Percentiles rank a stretch among this genome's conserved stretches.
Evolutionary conservation across 192 early-diverging fungal species (phyloP).

Genomic region (Dimargaris cristalligena): DNA sequence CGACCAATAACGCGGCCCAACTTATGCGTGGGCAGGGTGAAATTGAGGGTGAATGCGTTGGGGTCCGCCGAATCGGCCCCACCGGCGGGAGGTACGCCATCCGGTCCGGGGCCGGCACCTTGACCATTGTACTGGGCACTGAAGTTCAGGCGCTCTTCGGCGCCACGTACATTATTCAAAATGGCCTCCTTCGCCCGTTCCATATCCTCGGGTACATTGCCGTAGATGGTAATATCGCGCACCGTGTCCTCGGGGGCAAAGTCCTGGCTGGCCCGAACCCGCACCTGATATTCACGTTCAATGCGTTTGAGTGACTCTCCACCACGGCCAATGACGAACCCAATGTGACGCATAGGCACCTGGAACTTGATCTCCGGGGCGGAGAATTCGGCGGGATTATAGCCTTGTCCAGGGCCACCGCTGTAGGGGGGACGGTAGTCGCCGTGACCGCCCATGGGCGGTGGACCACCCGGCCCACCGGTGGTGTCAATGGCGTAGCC

Average conservation of each 20-base stretch:
- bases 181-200: neutral
- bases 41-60: neutral
- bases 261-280: neutral
- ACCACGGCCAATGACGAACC: neutral
- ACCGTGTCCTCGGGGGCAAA: neutral
- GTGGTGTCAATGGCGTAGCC: no score
- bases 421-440: no score
- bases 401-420: no score
- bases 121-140: neutral
- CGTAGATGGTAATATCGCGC: neutral
- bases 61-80: no score
- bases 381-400: no score
- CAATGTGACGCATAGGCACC: neutral
- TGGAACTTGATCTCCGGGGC: neutral
- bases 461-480: no score
- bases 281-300: neutral
- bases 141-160: neutral
- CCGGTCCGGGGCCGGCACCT: neutral
- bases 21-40: neutral
- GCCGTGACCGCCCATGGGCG: no score
- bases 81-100: no score
- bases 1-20: neutral
- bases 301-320: neutral
- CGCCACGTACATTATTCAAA: neutral
- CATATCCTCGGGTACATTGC: neutral